These are phyloP conservation scores for Isochrysis galbana DNA, from an alignment of 78 protist genomes.

Conservation along the genomic window DNA sequence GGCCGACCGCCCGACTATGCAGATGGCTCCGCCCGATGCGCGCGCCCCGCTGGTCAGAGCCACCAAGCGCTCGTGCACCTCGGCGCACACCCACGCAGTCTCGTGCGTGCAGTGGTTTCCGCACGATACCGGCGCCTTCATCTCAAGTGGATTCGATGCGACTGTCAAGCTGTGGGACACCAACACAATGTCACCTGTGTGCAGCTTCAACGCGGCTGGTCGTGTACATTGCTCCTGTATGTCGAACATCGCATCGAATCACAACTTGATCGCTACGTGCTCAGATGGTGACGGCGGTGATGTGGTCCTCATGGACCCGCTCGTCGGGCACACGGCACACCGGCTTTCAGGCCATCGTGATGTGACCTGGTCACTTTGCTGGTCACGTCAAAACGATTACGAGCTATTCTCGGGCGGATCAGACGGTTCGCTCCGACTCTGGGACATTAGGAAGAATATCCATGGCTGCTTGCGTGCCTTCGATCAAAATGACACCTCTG, in stretches of 20 bases:
- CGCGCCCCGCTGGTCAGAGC: background rate
- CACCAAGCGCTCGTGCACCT: background rate
- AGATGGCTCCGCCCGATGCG: background rate
- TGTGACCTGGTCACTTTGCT: background rate
- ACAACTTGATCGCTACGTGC: background rate
- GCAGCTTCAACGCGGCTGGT: background rate
- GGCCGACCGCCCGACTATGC: background rate
- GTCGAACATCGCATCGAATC: background rate
- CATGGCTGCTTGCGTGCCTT: background rate
- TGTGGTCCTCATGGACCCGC: background rate
- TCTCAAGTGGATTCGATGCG: background rate
- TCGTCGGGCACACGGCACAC: background rate
- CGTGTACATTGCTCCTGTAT: background rate
- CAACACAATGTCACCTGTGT: background rate
- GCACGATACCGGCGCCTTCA: background rate
- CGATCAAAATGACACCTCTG: background rate
- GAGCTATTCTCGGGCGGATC: background rate
- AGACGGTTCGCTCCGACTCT: background rate
- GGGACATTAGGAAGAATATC: background rate
- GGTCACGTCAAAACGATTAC: background rate
- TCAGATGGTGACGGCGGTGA: background rate
- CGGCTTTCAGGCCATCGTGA: background rate
- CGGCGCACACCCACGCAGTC: background rate
- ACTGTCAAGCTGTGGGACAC: background rate
- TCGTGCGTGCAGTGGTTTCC: constrained; percentile 9